Evolutionary conservation across 257 asterid genomes (phyloP), one percentile per base, ranked within the genome.

Genomic region (Salvia rosmarinus): DNA sequence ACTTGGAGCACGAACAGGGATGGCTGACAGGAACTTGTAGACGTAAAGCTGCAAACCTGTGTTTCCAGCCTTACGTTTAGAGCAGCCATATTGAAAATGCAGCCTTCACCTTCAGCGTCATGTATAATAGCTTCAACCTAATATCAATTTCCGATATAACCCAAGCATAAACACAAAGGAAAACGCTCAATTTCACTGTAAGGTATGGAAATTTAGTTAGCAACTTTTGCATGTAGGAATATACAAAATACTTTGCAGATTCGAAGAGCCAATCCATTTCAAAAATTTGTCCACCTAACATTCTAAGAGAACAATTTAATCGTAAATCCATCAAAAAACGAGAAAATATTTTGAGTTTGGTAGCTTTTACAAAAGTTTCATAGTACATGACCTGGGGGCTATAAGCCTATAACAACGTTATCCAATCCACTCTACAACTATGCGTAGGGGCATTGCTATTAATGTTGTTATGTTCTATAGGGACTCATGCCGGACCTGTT

Each of bases 121-220:
- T 86, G 96, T 72, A 82, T 81, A 60, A 90, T 87, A 50, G 96
- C 89, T 80, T 94, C 98, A 70, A 94, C 83, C 97, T 94, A 73
- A 74, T 32, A 71, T 70, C 58, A 40, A 37, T 52, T 57, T 64
- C 57, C 62, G 76, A 72, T 39, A 39, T 39, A 39, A 39, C 8
- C 44, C 44, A 39, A 39, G 12, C 44, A 64, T 75, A 63, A 63
- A 46, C 14, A 49, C 42, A 34, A 65, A 23, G 54, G 35, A 21
- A 46, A 74, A 57, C 23, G 8, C 35, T 17, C 2, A 62, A 60
- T 70, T 49, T 12, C 16, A 43, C 17, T 5, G 16, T 25, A 63
- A 61, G 54, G 37, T 42, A 62, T 52, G 40, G 17, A 71, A 49
- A 34, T 35, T 34, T 9, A 49, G 60, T 25, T n/a, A 40, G n/a